Evolutionary conservation across 2,329 filamentous ascomycete genomes (phyloP).

Genomic region (Nemania sp.): DNA sequence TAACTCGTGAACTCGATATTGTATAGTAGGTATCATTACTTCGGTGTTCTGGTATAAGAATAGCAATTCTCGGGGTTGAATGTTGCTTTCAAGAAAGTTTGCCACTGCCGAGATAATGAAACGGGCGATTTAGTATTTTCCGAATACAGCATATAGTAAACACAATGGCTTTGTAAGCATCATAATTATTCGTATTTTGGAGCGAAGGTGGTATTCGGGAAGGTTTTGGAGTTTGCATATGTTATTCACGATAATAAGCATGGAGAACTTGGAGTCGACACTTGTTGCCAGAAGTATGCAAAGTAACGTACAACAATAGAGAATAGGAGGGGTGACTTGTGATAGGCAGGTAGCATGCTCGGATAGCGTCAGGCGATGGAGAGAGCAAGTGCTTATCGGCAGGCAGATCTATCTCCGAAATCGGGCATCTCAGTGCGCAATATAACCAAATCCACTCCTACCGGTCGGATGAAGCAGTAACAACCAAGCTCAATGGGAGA

Average conservation of each 20-base stretch:
- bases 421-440: constrained; percentile 17
- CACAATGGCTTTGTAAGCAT: not conserved
- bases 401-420: constrained; percentile 27
- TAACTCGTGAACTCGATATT: not conserved
- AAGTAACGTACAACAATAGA: constrained; percentile 2
- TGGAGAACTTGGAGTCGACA: not conserved
- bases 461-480: not conserved
- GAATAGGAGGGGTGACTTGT: constrained; percentile 8
- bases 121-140: not conserved
- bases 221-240: no score
- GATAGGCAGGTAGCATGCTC: constrained; percentile 5
- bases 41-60: not conserved
- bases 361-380: not conserved
- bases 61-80: not conserved
- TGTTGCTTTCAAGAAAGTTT: not conserved
- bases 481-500: not conserved
- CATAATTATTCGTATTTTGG: not conserved
- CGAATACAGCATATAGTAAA: not conserved
- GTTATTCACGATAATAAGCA: no score
- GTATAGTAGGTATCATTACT: not conserved
- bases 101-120: not conserved
- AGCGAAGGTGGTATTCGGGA: no score
- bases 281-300: not conserved
- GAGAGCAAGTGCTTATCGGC: constrained; percentile 25
- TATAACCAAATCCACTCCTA: constrained; percentile 20